Evolutionary conservation across 345 rosid species (phyloP).

Genomic region (Eucalyptus melliodora): DNA sequence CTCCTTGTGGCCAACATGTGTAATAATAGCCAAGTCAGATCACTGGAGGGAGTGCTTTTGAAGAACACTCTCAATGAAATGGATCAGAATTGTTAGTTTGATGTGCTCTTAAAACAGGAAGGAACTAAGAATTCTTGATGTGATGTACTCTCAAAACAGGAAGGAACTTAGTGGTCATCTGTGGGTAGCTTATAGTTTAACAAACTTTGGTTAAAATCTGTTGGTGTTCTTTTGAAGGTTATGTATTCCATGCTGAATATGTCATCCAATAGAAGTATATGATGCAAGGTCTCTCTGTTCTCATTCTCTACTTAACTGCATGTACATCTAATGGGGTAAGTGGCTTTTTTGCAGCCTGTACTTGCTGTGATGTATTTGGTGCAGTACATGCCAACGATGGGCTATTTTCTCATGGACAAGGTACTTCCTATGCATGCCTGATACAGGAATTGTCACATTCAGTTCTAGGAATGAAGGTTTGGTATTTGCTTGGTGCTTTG

Average conservation of each 20-base stretch:
- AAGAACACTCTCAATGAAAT: neutral
- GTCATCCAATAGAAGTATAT: neutral
- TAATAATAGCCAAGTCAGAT: neutral
- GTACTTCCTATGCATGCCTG: conserved; percentile 13
- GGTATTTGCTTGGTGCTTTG: neutral
- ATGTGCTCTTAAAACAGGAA: neutral
- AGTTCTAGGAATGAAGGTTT: neutral
- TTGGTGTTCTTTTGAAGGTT: neutral
- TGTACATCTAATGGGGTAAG: neutral
- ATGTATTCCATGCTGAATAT: neutral
- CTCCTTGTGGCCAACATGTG: neutral
- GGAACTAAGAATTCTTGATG: neutral
- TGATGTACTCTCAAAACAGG: neutral
- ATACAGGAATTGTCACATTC: neutral
- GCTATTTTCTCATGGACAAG: conserved; percentile 97
- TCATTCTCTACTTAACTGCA: neutral
- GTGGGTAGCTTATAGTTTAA: neutral
- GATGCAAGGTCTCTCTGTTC: neutral
- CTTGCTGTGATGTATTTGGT: conserved; percentile 81
- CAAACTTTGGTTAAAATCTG: neutral
- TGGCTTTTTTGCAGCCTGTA: conserved; percentile 59
- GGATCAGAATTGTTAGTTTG: neutral
- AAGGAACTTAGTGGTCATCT: neutral
- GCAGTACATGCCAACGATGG: conserved; percentile 83
- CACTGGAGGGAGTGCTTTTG: neutral